Conservation (phyloP, 2,329 filamentous ascomycete species). For the Zymoseptoria ardabiliae region DNA sequence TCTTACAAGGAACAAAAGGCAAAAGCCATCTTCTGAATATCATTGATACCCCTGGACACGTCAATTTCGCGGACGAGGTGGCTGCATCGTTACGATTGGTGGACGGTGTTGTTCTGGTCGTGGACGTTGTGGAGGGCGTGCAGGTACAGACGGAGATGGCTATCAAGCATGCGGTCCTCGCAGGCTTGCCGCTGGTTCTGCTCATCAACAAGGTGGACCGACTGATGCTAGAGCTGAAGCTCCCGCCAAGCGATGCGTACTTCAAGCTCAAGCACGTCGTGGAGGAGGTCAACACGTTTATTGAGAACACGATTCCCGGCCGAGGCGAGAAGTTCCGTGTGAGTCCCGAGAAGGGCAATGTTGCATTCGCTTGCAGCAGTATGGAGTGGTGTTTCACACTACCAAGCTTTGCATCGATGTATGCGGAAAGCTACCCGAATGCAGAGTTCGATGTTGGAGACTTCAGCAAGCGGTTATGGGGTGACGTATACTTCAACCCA, state of each 20-base stretch:
- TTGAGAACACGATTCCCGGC: constrained; percentile 78
- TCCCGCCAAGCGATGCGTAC: constrained; percentile 92
- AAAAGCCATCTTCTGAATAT: constrained; percentile 96
- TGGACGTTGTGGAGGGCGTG: constrained; percentile 98
- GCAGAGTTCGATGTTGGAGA: constrained; percentile 62
- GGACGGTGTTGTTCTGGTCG: constrained; percentile 86
- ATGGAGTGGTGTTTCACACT: constrained; percentile 98
- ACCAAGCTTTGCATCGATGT: constrained; percentile 92
- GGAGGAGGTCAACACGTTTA: constrained; percentile 93
- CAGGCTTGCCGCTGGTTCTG: constrained; percentile 80
- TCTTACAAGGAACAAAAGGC: constrained; percentile 78
- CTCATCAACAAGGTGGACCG: constrained; percentile 98
- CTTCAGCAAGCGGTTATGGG: constrained; percentile 83
- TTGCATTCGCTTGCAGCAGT: constrained; percentile 87
- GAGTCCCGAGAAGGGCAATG: constrained; percentile 94
- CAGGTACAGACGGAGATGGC: constrained; percentile 95
- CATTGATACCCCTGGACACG: constrained; percentile 91
- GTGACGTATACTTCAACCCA: constrained; percentile 94
- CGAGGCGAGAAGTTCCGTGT: constrained; percentile 71
- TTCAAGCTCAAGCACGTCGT: constrained; percentile 99
- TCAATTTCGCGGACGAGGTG: constrained; percentile 97
- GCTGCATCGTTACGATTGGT: constrained; percentile 78
- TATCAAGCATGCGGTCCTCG: constrained; percentile 88
- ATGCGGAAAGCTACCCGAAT: constrained; percentile 68
- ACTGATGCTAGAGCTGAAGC: constrained; percentile 84